Conservation (phyloP, 202 grass and related monocot species). For the Hordeum pubiflorum region DNA sequence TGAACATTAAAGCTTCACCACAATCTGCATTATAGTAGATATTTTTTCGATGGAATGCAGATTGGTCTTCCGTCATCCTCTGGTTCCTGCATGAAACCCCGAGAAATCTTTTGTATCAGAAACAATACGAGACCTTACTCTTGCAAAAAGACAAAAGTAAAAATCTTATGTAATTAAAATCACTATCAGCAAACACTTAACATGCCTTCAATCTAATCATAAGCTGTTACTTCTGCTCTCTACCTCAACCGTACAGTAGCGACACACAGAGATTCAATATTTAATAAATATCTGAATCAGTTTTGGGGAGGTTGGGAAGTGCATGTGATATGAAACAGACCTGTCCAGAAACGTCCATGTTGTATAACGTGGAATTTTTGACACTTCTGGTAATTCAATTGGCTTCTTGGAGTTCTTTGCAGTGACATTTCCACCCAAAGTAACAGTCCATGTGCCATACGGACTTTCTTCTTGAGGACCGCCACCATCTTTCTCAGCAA, state of each 20-base stretch:
- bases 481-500: slow-evolving; percentile 47
- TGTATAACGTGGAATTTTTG: slow-evolving; percentile 64
- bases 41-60: slow-evolving; percentile 76
- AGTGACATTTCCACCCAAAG: slow-evolving; percentile 1
- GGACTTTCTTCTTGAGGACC: slow-evolving; percentile 65
- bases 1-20: slow-evolving; percentile 86
- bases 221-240: too few relatives aligned
- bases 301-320: neutral
- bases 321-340: slow-evolving; percentile 34
- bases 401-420: slow-evolving; percentile 48
- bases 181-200: too few relatives aligned
- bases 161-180: slow-evolving; percentile 10
- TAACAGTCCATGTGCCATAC: slow-evolving; percentile 29
- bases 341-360: slow-evolving; percentile 95
- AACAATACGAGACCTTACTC: neutral
- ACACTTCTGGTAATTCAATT: slow-evolving; percentile 58
- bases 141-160: neutral
- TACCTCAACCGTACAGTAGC: too few relatives aligned
- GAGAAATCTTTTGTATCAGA: neutral
- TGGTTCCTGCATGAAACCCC: slow-evolving; percentile 56
- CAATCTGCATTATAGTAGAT: slow-evolving; percentile 86
- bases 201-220: too few relatives aligned
- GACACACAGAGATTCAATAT: neutral
- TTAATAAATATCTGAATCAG: neutral
- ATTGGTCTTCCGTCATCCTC: slow-evolving; percentile 89